Percentiles rank a stretch among this genome's conserved stretches.
phyloP scores from a whole-genome alignment of 2,329 filamentous ascomycete genomes.

The Huntiella decipiens region DNA sequence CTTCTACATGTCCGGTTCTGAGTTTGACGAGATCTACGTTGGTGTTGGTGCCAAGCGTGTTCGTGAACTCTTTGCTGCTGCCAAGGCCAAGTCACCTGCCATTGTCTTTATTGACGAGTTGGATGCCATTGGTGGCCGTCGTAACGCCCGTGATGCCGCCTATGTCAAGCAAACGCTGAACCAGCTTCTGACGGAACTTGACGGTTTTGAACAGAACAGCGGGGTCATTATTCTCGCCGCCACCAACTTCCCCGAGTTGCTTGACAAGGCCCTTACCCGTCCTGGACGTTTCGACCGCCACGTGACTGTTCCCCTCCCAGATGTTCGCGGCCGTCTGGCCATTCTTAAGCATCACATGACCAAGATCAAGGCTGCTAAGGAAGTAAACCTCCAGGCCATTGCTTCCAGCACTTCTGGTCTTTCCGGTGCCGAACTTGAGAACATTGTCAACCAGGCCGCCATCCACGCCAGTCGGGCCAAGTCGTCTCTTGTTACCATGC shows the following conservation, averaged over 20 bases:
- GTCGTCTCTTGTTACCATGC: slow-evolving; percentile 51
- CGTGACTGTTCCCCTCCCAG: slow-evolving; percentile 71
- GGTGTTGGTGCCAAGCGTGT: slow-evolving; percentile 94
- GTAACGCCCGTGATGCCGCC: slow-evolving; percentile 79
- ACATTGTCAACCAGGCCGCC: slow-evolving; percentile 89
- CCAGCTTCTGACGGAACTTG: slow-evolving; percentile 87
- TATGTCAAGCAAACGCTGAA: slow-evolving; percentile 97
- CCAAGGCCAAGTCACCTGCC: slow-evolving; percentile 67
- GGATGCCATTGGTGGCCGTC: slow-evolving; percentile 84
- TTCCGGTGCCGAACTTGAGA: slow-evolving; percentile 90
- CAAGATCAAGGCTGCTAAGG: slow-evolving; percentile 62
- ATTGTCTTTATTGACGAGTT: slow-evolving; percentile 95
- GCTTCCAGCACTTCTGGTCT: slow-evolving; percentile 79
- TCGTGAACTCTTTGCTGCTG: slow-evolving; percentile 72
- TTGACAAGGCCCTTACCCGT: slow-evolving; percentile 86
- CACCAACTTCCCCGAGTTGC: slow-evolving; percentile 83
- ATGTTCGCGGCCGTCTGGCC: slow-evolving; percentile 79
- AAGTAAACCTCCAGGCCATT: slow-evolving; percentile 69
- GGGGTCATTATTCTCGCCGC: slow-evolving; percentile 91
- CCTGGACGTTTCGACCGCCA: slow-evolving; percentile 93
- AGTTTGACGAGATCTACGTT: slow-evolving; percentile 97
- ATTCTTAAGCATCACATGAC: slow-evolving; percentile 89
- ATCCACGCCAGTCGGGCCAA: slow-evolving; percentile 85
- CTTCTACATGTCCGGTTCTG: slow-evolving; percentile 99
- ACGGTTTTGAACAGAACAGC: slow-evolving; percentile 88